Evolutionary conservation across 768 basidiomycete species (phyloP), one percentile per base, ranked within the genome.

Genomic region (Pisolithus albus): DNA sequence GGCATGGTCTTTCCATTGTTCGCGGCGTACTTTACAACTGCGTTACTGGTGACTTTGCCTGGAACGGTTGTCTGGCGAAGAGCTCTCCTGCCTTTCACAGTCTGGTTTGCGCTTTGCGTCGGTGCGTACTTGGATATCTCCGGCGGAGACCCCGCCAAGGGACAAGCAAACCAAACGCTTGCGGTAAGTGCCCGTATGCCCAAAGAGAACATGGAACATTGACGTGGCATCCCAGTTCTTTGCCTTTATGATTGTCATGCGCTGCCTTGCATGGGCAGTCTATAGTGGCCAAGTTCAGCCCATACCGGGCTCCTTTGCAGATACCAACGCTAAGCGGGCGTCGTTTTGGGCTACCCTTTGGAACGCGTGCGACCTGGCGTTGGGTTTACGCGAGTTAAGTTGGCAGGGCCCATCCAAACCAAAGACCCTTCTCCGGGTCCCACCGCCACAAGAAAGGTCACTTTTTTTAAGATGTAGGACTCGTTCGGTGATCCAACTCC

Each of bases 11-110:
- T 74, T 15, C 76, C 75, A 4, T 61, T 72, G 13, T 24, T 78
- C 0, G 49, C 74, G 15, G 64, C 65, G 52, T 80, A 79, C 60
- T 78, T 75, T 65, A 61, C 61, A 16, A 74, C 73, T 24, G 78
- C 79, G 18, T 59, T 78, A 26, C 72, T 82, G 38, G 76, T 78
- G 13, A 63, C 75, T 26, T 58, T 71, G 61, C 67, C 37, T 78
- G 79, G 1, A 64, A 71, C 44, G 11, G 54, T 45, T 30, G 50
- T 61, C 6, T 57, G 75, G 47, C 75, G 79, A 36, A 54, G 78
- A 46, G 72, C 73, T 8, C 54, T 80, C 26, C 65, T 80, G 13
- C 76, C 78, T 7, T 52, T 78, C 38, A 72, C 75, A 3, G 56
- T 78, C 21, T 75, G 70, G 65, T 57, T 63, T 7, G 62, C 72